These are phyloP conservation scores for Salix exigua DNA, from an alignment of 345 rosid genomes.

Conservation along the genomic window DNA sequence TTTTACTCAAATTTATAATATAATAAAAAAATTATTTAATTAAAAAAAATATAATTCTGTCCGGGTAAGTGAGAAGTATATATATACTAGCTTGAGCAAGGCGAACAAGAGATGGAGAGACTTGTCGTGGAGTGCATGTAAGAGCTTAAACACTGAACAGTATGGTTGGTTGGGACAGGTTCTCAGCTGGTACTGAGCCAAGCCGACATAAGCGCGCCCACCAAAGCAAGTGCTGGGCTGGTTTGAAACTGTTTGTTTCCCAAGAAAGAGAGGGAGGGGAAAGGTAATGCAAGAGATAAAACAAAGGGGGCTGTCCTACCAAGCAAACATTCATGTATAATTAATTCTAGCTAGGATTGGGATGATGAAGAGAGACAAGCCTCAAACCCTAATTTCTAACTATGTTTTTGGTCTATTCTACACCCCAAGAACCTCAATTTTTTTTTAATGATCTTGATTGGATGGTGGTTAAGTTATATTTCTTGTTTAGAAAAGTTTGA, in stretches of 20 bases:
- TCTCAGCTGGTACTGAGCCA: constrained; percentile 17
- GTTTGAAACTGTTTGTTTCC: constrained; percentile 49
- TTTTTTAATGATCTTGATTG: not conserved
- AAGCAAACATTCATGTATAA: not conserved
- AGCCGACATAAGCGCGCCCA: constrained; percentile 76
- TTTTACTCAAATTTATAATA: no score
- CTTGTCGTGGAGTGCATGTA: not conserved
- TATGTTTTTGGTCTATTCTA: constrained; percentile 39
- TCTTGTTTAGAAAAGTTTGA: no score
- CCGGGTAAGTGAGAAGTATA: no score
- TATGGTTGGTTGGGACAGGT: constrained; percentile 14
- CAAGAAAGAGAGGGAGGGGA: constrained; percentile 27
- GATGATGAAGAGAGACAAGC: constrained; percentile 41
- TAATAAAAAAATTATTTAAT: no score
- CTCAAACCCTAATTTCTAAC: constrained; percentile 39
- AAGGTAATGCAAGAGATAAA: constrained; percentile 10
- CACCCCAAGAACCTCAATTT: not conserved
- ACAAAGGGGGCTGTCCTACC: not conserved
- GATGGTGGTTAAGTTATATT: not conserved
- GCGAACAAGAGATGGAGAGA: not conserved
- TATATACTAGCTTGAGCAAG: not conserved
- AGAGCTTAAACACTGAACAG: constrained; percentile 4
- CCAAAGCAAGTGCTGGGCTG: constrained; percentile 78
- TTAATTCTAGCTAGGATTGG: not conserved
- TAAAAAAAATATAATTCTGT: no score